Base-by-base conservation (phyloP, 192 early-diverging fungal species). In the Umbelopsis sp. region DNA sequence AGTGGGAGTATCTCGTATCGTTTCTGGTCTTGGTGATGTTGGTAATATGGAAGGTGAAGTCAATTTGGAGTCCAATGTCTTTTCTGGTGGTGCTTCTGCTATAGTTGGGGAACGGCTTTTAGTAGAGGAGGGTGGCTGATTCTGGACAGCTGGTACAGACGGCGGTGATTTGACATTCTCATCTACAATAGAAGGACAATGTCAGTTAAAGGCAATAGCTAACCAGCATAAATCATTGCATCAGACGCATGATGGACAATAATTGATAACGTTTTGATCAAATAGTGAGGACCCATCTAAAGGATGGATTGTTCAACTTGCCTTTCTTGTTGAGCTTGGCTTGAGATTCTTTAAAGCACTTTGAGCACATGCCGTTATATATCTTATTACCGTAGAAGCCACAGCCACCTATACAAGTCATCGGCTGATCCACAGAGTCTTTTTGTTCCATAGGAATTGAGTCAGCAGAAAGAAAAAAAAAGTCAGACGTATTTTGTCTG, bases 291-390 rank as follows among this genome's bases (percentile, higher is more conserved):
- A 59, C 4, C 44, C 53, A 44, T 38, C 31, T 43, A 16, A 4
- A 44, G 9, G 68, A 47, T 32, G 45, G 14, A 26, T n/a, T 32
- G 24, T 44, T 50, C 26, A 9, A 44, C 54, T 68, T 62, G 53
- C 73, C 53, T 68, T 54, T 17, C 66, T 83, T 75, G n/a, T n/a
- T n/a, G 50, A 69, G 11, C 69, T 69, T 72, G 68, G 83, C 74
- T 82, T 88, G 65, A 74, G 77, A 71, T 71, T 90, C 86, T 77
- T 89, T 90, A 77, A 86, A 92, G 76, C 92, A 93, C 67, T 92
- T 90, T 16, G 91, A 92, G 76, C 92, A 93, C 81, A 92, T 82
- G 71, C 90, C 83, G 78, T 90, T 89, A 76, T 89, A 89, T 47
- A 90, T 82, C 36, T 85, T 83, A 70, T 88, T 89, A 24, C 87